Evolutionary conservation across 306 rosid genomes (phyloP).

Genomic region (Ceratonia siliqua): DNA sequence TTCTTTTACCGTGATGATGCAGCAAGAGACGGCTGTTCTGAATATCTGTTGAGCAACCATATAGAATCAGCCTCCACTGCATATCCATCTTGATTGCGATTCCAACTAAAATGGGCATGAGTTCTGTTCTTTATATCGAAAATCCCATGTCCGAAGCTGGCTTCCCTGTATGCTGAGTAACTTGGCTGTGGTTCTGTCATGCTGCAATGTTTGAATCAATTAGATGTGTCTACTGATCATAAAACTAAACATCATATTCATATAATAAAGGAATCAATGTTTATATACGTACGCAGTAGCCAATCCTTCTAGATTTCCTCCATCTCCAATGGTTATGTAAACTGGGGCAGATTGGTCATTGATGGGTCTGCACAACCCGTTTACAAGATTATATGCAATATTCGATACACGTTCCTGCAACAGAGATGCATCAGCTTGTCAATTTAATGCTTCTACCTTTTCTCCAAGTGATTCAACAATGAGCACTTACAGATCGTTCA

Average conservation of each 20-base stretch:
- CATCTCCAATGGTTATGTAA: constrained; percentile 82
- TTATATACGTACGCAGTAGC: constrained; percentile 49
- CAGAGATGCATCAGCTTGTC: neutral
- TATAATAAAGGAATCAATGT: neutral
- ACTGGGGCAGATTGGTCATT: constrained; percentile 59
- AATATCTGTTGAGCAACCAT: constrained; percentile 52
- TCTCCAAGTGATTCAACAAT: too few relatives aligned
- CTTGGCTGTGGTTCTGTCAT: constrained; percentile 83
- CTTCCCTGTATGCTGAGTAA: constrained; percentile 73
- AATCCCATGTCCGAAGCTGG: constrained; percentile 76
- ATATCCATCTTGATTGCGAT: constrained; percentile 63
- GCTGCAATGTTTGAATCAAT: constrained; percentile 35
- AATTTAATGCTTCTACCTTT: neutral
- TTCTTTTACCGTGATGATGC: neutral
- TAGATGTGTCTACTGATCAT: neutral
- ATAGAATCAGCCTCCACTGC: constrained; percentile 63
- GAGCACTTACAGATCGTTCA: constrained; percentile 54
- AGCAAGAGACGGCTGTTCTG: constrained; percentile 2
- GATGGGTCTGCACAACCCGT: constrained; percentile 54
- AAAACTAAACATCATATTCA: neutral
- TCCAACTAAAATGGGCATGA: constrained; percentile 59
- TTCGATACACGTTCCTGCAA: constrained; percentile 71
- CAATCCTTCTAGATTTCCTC: constrained; percentile 83
- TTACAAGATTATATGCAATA: constrained; percentile 54
- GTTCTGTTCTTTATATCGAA: constrained; percentile 62